Conservation (phyloP, 441 rosid genomes). For the Bruguiera hainesii region DNA sequence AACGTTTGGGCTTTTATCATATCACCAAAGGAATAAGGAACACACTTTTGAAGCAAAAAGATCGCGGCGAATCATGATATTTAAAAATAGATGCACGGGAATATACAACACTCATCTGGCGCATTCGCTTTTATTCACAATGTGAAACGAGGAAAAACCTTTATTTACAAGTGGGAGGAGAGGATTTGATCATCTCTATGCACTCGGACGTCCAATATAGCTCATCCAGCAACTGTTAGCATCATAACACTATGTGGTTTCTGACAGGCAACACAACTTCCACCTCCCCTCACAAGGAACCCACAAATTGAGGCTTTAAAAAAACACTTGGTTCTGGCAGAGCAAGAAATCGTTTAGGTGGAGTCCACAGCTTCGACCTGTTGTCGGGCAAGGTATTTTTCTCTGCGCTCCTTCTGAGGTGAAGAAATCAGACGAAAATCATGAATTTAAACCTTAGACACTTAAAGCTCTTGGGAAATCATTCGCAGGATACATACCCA, state of each 20-base stretch:
- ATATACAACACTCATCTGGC: slow-evolving; percentile 9
- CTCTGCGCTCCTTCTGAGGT: slow-evolving; percentile 55
- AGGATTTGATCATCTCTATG: slow-evolving; percentile 3
- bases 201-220: slow-evolving; percentile 11
- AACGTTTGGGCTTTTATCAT: neutral
- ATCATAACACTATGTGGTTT: neutral
- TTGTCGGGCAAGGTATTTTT: slow-evolving; percentile 48
- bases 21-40: neutral
- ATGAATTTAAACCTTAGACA: neutral
- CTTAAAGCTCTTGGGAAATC: neutral
- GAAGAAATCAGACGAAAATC: neutral
- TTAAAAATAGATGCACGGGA: neutral
- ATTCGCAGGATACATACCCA: slow-evolving; percentile 39
- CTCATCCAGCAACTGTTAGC: slow-evolving; percentile 19
- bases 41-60: neutral
- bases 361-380: slow-evolving; percentile 44
- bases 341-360: slow-evolving; percentile 18
- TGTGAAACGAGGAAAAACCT: slow-evolving; percentile 13
- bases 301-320: slow-evolving; percentile 10
- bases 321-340: neutral
- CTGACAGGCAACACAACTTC: slow-evolving; percentile 4
- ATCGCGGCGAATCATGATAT: slow-evolving; percentile 7
- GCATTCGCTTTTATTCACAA: slow-evolving; percentile 13
- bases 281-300: slow-evolving; percentile 11
- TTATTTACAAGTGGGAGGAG: slow-evolving; percentile 27